Evolutionary conservation across 2,329 filamentous ascomycete species (phyloP), one percentile per base, ranked within the genome.

Genomic region (Diplocarpon rosae): DNA sequence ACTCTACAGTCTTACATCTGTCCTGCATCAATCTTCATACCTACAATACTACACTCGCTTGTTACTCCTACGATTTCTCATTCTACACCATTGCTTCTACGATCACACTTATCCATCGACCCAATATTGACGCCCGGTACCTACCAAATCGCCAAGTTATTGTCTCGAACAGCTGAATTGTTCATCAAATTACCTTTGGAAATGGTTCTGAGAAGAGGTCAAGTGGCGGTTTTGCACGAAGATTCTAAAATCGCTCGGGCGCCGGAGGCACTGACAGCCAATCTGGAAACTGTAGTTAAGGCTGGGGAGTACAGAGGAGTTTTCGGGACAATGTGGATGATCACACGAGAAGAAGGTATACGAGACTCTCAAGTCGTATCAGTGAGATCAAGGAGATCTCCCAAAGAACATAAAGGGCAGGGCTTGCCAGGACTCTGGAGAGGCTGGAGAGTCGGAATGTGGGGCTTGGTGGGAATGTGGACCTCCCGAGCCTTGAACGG

Each of bases 131-230:
- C 86, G 5, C 89, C 92, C 0, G 79, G 80, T 35, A 76, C 84
- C 12, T 96, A 93, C 69, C 86, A 83, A 15, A 62, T 95, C 37
- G 78, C 80, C 58, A 85, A 85, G 42, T 95, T 96, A 65, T 71
- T 85, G 53, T 79, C 85, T 12, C 88, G 85, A 2, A 80, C 81
- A 0, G 72, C 79, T 2, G 89, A 94, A 39, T 75, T 96, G 28
- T 84, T 92, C 56, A 65, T 95, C 53, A 89, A 90, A 59, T 76
- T 96, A 11, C 92, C 92, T 0, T 70, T 96, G 4, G 92, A 98
- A 65, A 96, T 90, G 0, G 84, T 95, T 13, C 73, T 96, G 7
- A 81, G 92, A 38, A 78, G 92, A 48, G 90, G 86, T 5, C 92
- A 98, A 64, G 82, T 92, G 47, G 72, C 80, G 1, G 78, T 87